Conservation (phyloP, 2,329 filamentous ascomycete species). For the Cladosporium halotolerans region DNA sequence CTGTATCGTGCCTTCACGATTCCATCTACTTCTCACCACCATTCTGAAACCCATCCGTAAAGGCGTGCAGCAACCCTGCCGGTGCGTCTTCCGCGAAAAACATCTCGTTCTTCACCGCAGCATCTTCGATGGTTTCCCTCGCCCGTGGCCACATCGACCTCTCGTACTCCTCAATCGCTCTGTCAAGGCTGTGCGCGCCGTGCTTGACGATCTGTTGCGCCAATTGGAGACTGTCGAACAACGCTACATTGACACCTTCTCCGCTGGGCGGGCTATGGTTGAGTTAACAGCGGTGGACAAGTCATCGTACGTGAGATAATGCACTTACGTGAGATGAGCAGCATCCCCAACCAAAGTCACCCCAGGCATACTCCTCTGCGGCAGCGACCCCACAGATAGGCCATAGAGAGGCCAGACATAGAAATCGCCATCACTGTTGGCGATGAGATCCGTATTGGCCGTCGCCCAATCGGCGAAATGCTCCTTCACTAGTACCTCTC, state of each 20-base stretch:
- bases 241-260: slow-evolving; percentile 53
- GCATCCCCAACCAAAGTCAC: slow-evolving; percentile 55
- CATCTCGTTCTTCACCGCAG: slow-evolving; percentile 9
- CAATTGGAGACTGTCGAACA: slow-evolving; percentile 50
- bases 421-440: slow-evolving; percentile 36
- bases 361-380: slow-evolving; percentile 44
- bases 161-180: slow-evolving; percentile 27
- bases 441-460: slow-evolving; percentile 38
- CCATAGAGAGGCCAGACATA: slow-evolving; percentile 44
- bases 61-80: slow-evolving; percentile 2
- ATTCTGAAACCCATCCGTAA: neutral
- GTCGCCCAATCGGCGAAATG: slow-evolving; percentile 39
- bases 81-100: slow-evolving; percentile 18
- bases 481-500: slow-evolving; percentile 35
- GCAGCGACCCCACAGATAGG: slow-evolving; percentile 43
- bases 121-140: slow-evolving; percentile 13
- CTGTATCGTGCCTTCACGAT: neutral
- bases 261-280: slow-evolving; percentile 43
- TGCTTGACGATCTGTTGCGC: slow-evolving; percentile 37
- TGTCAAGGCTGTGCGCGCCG: slow-evolving; percentile 19
- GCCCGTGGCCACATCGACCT: slow-evolving; percentile 28
- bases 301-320: neutral
- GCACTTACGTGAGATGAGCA: slow-evolving; percentile 49
- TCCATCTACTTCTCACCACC: neutral
- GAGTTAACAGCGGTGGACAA: neutral